phyloP scores from a whole-genome alignment of 768 basidiomycete genomes.

The Thelephora ganbajun region DNA sequence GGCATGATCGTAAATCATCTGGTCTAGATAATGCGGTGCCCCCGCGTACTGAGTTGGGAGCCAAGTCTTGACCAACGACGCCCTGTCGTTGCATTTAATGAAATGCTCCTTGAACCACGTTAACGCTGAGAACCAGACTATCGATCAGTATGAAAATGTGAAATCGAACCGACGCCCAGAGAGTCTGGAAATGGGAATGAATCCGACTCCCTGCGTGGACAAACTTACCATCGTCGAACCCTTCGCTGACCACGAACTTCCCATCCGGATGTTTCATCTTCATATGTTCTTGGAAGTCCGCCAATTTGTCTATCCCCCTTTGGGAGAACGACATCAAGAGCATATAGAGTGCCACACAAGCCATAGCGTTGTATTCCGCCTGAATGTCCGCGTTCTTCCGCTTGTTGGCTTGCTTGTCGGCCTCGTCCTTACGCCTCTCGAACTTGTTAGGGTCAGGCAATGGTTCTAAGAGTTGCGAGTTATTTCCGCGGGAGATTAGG shows the following conservation, averaged over 20 bases:
- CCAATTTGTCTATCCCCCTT: slow-evolving; percentile 78
- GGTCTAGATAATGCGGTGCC: slow-evolving; percentile 75
- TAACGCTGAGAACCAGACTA: slow-evolving; percentile 34
- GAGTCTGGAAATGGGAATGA: neutral
- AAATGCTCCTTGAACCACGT: slow-evolving; percentile 91
- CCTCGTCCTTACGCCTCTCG: slow-evolving; percentile 52
- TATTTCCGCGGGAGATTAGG: neutral
- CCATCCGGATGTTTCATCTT: slow-evolving; percentile 70
- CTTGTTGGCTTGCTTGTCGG: slow-evolving; percentile 51
- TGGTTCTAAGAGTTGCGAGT: slow-evolving; percentile 39
- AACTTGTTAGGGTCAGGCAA: slow-evolving; percentile 73
- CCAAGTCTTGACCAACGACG: slow-evolving; percentile 81
- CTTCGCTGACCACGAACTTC: slow-evolving; percentile 61
- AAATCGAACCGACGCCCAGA: neutral
- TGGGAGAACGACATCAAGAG: slow-evolving; percentile 86
- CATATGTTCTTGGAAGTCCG: slow-evolving; percentile 68
- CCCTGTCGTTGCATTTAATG: slow-evolving; percentile 87
- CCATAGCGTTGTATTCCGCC: slow-evolving; percentile 72
- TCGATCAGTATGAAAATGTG: slow-evolving; percentile 4
- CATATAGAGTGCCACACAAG: slow-evolving; percentile 82
- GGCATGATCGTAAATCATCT: slow-evolving; percentile 87
- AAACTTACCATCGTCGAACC: slow-evolving; percentile 62
- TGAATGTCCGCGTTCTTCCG: slow-evolving; percentile 65
- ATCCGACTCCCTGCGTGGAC: slow-evolving; percentile 4
- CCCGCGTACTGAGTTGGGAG: slow-evolving; percentile 72